Conservation (phyloP, 768 basidiomycete genomes). For the Lactifluus subvellereus region DNA sequence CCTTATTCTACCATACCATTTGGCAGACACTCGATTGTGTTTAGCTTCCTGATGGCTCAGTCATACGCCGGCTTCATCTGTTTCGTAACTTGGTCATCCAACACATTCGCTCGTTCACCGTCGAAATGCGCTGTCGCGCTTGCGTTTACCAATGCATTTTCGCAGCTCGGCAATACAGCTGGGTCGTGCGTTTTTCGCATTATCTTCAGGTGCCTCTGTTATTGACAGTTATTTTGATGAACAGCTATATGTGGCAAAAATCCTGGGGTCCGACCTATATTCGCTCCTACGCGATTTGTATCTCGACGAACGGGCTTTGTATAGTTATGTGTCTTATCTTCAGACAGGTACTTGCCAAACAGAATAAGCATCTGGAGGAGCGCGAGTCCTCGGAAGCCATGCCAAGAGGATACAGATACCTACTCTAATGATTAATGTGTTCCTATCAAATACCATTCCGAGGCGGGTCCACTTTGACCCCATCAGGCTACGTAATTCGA, state of each 20-base stretch:
- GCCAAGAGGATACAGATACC: constrained; percentile 41
- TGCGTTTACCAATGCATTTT: constrained; percentile 75
- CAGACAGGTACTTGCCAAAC: constrained; percentile 29
- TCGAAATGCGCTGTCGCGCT: constrained; percentile 88
- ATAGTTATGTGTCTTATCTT: constrained; percentile 37
- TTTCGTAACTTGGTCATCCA: constrained; percentile 51
- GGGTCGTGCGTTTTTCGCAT: constrained; percentile 56
- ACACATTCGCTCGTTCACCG: constrained; percentile 66
- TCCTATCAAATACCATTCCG: too few relatives aligned
- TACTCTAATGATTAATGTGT: constrained; percentile 32
- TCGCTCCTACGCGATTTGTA: constrained; percentile 69
- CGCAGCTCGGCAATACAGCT: constrained; percentile 76
- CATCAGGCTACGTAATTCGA: neutral
- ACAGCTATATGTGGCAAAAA: constrained; percentile 60
- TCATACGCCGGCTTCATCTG: constrained; percentile 68
- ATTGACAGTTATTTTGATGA: constrained; percentile 1
- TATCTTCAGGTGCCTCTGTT: neutral
- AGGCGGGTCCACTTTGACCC: constrained; percentile 19
- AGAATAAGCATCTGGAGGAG: constrained; percentile 33
- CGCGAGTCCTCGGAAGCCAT: constrained; percentile 38
- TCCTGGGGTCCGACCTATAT: constrained; percentile 67
- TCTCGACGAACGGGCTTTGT: constrained; percentile 43
- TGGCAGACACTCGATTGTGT: neutral
- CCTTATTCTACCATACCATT: neutral
- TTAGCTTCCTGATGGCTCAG: constrained; percentile 72